Base-by-base conservation (phyloP, 345 rosid species). In the Aethionema arabicum region DNA sequence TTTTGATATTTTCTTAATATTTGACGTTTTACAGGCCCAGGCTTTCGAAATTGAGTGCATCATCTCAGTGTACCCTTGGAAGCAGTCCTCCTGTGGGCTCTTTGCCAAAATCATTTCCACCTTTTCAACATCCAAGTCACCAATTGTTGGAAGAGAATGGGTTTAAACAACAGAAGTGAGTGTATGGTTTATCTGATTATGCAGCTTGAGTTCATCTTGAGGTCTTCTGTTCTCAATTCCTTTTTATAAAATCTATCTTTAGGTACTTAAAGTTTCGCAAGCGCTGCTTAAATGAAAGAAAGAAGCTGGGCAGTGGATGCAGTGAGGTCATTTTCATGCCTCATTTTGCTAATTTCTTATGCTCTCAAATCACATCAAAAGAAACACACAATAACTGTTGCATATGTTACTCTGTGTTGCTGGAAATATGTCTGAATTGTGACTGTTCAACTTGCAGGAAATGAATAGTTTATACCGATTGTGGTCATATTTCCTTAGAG, bases 11-110 rank as follows among this genome's bases (percentile, higher is more conserved):
- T 47, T 59, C 33, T 56, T 32, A 42, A 60, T 12, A 35, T 52
- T 60, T 55, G 75, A 56, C 21, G 55, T 61, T 67, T 54, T 55
- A 63, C 90, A 92, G 96, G 55, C 77, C 67, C 27, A 76, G 90
- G 78, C 75, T 85, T 68, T 93, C 90, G 42, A 93, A 85, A 54
- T 75, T 93, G 77, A 82, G 99, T 60, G 80, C 72, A 47, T 93
- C 97, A 16, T 88, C 97, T 5, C 97, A 82, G 59, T 80, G 84
- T 58, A 48, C 64, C 61, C 87, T 83, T 47, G 90, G 89, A 41
- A 78, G 90, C 74, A 91, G 96, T 78, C 97, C 97, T 44, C 97
- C 96, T 3, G 95, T 93, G 47, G 99, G 99, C 45, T 93, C 96
- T 65, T 72, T 90, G 76, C 99, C 99, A 45, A 93, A 87, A 73